Evolutionary conservation across 2,329 filamentous ascomycete species (phyloP).

Genomic region (Nigrograna mackinnonii): DNA sequence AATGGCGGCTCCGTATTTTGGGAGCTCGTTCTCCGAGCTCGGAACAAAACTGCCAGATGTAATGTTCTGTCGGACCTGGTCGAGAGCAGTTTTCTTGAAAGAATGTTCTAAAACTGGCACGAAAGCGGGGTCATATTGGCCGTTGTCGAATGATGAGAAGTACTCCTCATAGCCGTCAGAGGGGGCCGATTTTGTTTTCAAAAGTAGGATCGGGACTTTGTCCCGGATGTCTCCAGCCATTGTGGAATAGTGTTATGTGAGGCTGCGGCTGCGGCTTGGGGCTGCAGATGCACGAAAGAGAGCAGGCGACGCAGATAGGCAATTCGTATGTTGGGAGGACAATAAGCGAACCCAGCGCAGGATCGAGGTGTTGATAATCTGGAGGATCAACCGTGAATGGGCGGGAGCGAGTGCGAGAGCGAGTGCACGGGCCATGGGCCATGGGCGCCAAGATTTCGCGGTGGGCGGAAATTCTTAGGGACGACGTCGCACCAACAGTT

Average conservation of each 20-base stretch:
- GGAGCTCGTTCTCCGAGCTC: conserved; percentile 18
- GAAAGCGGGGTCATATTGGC: conserved; percentile 66
- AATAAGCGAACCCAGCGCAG: too few relatives aligned
- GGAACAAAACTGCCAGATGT: conserved; percentile 43
- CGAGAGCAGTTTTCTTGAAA: conserved; percentile 64
- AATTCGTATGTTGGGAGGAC: too few relatives aligned
- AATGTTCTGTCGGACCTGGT: conserved; percentile 57
- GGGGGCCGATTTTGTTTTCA: conserved; percentile 77
- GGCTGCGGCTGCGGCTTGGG: too few relatives aligned
- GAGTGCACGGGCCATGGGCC: too few relatives aligned
- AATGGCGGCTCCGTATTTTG: conserved; percentile 73
- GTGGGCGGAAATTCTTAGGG: too few relatives aligned
- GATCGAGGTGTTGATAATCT: too few relatives aligned
- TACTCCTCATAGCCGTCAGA: conserved; percentile 73
- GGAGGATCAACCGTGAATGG: too few relatives aligned
- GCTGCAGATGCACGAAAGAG: too few relatives aligned
- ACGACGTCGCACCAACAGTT: too few relatives aligned
- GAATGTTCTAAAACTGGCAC: conserved; percentile 77
- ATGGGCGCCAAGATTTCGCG: too few relatives aligned
- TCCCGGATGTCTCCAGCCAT: conserved; percentile 26
- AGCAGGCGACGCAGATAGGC: neutral
- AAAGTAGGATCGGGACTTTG: conserved; percentile 64
- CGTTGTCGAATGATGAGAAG: conserved; percentile 54
- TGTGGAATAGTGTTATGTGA: conserved; percentile 4
- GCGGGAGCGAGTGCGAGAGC: too few relatives aligned